Conservation (phyloP, 495 filamentous ascomycete species). For the Daldinia loculata region DNA sequence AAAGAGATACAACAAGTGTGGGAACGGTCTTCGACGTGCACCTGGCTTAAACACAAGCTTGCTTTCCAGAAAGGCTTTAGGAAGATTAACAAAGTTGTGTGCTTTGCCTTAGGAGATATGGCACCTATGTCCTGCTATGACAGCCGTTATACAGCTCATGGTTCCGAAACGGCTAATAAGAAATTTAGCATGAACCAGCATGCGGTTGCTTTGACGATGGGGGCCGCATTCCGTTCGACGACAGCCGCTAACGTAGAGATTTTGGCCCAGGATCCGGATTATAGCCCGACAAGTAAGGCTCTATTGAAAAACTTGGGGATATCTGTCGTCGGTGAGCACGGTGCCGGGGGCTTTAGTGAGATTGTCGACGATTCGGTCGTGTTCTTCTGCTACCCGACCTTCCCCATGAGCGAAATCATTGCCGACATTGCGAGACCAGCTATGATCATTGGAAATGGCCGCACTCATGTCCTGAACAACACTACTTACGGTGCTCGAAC, state of each 20-base stretch:
- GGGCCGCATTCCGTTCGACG: neutral
- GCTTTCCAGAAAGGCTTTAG: neutral
- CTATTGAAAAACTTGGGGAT: neutral
- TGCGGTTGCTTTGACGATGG: constrained; percentile 8
- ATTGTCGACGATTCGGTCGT: constrained; percentile 39
- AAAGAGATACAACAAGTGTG: neutral
- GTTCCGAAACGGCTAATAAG: neutral
- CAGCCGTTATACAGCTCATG: neutral
- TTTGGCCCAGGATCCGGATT: constrained; percentile 20
- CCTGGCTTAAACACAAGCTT: constrained; percentile 6
- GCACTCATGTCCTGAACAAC: neutral
- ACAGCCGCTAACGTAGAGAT: neutral
- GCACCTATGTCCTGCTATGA: neutral
- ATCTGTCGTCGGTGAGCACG: constrained; percentile 37
- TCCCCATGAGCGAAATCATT: constrained; percentile 42
- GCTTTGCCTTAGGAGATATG: constrained; percentile 24
- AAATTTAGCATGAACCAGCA: constrained; percentile 4
- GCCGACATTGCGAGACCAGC: constrained; percentile 43
- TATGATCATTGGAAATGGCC: constrained; percentile 40
- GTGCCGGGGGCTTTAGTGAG: constrained; percentile 38
- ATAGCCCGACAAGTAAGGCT: neutral
- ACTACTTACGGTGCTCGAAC: no score
- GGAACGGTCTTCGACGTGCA: neutral
- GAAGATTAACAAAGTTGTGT: constrained; percentile 15
- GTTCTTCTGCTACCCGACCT: constrained; percentile 25